Percentiles rank a stretch among this genome's conserved stretches.
These are phyloP conservation scores for Penicillium ochrochloron DNA, from an alignment of 495 filamentous ascomycete genomes.

Conservation along the genomic window DNA sequence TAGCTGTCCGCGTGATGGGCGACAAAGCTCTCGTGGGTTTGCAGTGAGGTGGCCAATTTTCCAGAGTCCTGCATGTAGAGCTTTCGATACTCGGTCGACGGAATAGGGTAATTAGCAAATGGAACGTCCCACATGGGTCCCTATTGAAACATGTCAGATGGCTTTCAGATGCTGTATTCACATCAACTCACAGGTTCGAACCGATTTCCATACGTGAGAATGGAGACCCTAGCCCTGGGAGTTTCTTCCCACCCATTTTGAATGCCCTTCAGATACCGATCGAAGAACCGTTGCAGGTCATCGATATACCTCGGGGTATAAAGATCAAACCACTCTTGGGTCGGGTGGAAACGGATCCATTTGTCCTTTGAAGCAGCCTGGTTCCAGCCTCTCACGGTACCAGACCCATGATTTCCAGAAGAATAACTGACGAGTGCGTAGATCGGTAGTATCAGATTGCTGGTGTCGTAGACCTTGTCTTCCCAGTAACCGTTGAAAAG, in stretches of 20 bases:
- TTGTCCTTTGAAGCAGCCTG: slow-evolving; percentile 1
- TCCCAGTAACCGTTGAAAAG: background rate
- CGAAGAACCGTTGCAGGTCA: slow-evolving; percentile 4
- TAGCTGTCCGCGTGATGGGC: background rate
- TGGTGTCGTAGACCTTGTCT: background rate
- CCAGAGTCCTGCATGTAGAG: background rate
- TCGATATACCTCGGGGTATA: background rate
- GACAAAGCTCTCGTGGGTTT: background rate
- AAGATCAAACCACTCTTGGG: slow-evolving; percentile 8
- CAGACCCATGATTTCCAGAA: background rate
- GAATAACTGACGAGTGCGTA: background rate
- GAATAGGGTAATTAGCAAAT: background rate
- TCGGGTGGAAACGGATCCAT: slow-evolving; percentile 9
- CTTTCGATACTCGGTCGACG: background rate
- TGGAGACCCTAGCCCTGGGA: background rate
- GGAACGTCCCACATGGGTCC: background rate
- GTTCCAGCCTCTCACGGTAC: background rate
- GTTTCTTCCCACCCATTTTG: background rate
- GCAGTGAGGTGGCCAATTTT: background rate
- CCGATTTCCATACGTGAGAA: background rate
- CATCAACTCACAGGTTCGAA: background rate
- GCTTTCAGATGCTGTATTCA: background rate
- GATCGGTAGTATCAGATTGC: background rate
- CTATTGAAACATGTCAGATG: background rate
- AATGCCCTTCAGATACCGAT: background rate